Base-by-base conservation (phyloP, 108 stramenopile genomes). In the Cyclotella choctawhatcheeana region DNA sequence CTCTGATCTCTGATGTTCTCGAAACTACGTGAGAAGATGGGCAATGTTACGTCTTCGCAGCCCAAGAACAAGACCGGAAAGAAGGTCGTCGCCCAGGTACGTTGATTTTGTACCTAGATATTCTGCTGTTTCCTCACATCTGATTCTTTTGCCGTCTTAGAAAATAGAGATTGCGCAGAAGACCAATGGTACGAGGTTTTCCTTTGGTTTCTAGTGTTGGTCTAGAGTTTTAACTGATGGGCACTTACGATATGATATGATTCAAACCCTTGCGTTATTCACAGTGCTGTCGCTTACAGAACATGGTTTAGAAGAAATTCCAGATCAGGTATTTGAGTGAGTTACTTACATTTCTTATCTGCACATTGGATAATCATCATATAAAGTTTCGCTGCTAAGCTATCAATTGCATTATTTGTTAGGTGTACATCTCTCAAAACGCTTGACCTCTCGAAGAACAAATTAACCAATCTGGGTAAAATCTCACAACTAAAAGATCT, bases 381-480 rank as follows among this genome's bases (percentile, higher is more conserved):
- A 52, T 21, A n/a, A n/a, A n/a, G n/a, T n/a, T n/a, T n/a, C n/a
- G n/a, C n/a, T n/a, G n/a, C n/a, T n/a, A n/a, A n/a, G n/a, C n/a
- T n/a, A n/a, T n/a, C n/a, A n/a, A n/a, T n/a, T n/a, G n/a, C n/a
- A n/a, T n/a, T n/a, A n/a, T n/a, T n/a, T n/a, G n/a, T n/a, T 27
- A 87, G 89, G 70, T 80, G 88, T 60, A 65, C 82, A 25, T 85
- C 83, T 32, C 66, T 93, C 8, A 76, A 73, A 25, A 92, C 91
- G 22, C 74, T 95, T 21, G 93, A 95, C 73, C 61, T 95, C 2
- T 92, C 89, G 16, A 86, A 84, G 58, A 95, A 95, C 62, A 76
- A 82, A 59, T 32, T 95, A 10, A 79, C 62, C 29, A 44, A 44
- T 2, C 80, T 90, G 4, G 82, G 75, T 0, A 48, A 82, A 22